Evolutionary conservation across 345 rosid species (phyloP).

Genomic region (Acer negundo): DNA sequence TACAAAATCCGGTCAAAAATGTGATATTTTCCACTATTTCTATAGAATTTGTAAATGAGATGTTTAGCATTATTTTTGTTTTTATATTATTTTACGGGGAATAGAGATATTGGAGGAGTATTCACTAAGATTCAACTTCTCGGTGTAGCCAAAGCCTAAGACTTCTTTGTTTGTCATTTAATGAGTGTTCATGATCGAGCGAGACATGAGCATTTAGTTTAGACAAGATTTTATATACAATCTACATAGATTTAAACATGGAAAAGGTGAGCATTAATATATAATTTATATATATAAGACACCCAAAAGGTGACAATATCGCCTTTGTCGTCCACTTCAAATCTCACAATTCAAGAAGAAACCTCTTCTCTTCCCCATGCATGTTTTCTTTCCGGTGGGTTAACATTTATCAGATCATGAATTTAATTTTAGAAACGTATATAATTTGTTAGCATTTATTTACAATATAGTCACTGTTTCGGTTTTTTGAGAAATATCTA

Average conservation of each 20-base stretch:
- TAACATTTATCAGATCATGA: too few relatives aligned
- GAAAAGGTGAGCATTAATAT: slow-evolving; percentile 27
- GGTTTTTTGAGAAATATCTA: too few relatives aligned
- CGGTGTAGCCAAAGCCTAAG: slow-evolving; percentile 28
- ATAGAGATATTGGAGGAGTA: slow-evolving; percentile 3
- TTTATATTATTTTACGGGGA: slow-evolving; percentile 10
- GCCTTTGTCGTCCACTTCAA: slow-evolving; percentile 37
- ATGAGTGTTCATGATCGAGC: slow-evolving; percentile 7
- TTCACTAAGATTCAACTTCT: slow-evolving; percentile 35
- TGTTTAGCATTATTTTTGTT: too few relatives aligned
- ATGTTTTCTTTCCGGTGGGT: background rate
- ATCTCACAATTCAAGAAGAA: slow-evolving; percentile 29
- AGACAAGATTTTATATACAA: slow-evolving; percentile 24
- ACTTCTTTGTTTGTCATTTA: slow-evolving; percentile 34
- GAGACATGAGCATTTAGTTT: slow-evolving; percentile 27
- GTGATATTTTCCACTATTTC: too few relatives aligned
- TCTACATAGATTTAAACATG: slow-evolving; percentile 20
- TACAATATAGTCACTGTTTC: too few relatives aligned
- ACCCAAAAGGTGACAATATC: slow-evolving; percentile 31
- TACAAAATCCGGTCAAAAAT: too few relatives aligned
- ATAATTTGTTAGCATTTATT: too few relatives aligned
- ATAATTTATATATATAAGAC: slow-evolving; percentile 2
- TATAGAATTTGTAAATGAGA: too few relatives aligned
- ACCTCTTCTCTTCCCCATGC: background rate
- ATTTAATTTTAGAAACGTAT: too few relatives aligned